phyloP scores from a whole-genome alignment of 768 basidiomycete genomes.

The Tricholoma saponaceum region DNA sequence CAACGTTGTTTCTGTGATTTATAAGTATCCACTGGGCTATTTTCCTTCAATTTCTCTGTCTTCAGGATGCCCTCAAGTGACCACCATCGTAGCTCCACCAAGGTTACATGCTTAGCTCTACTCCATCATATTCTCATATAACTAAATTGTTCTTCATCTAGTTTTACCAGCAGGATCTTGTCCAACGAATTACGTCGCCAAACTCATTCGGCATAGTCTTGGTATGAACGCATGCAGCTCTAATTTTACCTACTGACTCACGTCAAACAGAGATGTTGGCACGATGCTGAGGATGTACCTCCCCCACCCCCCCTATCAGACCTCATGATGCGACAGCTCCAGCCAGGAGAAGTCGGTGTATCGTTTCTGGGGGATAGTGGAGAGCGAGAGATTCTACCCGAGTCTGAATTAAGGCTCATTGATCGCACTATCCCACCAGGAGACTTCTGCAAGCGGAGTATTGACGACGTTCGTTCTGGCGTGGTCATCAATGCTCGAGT shows the following conservation, averaged over 20 bases:
- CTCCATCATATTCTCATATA: background rate
- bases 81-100: slow-evolving; percentile 10
- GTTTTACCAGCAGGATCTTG: slow-evolving; percentile 71
- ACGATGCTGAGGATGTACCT: slow-evolving; percentile 73
- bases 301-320: slow-evolving; percentile 43
- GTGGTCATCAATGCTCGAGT: slow-evolving; percentile 64
- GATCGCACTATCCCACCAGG: slow-evolving; percentile 77
- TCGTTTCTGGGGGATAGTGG: slow-evolving; percentile 51
- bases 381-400: slow-evolving; percentile 66
- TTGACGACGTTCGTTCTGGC: slow-evolving; percentile 72
- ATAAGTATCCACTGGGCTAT: background rate
- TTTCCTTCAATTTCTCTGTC: background rate
- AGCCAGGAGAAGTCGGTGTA: slow-evolving; percentile 80
- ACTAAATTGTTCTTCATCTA: slow-evolving; percentile 16
- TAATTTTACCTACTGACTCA: background rate
- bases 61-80: slow-evolving; percentile 11
- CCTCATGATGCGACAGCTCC: slow-evolving; percentile 71
- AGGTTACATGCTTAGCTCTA: slow-evolving; percentile 10
- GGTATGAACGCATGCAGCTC: slow-evolving; percentile 33
- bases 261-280: slow-evolving; percentile 80
- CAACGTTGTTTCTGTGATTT: background rate
- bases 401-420: slow-evolving; percentile 63
- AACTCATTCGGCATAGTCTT: slow-evolving; percentile 57
- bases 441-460: slow-evolving; percentile 76
- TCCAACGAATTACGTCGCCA: slow-evolving; percentile 40